A percentile compares a stretch with the other conserved stretches of the same genome.
Evolutionary conservation across 2,329 filamentous ascomycete species (phyloP).

Genomic region (Davidsoniella virescens): DNA sequence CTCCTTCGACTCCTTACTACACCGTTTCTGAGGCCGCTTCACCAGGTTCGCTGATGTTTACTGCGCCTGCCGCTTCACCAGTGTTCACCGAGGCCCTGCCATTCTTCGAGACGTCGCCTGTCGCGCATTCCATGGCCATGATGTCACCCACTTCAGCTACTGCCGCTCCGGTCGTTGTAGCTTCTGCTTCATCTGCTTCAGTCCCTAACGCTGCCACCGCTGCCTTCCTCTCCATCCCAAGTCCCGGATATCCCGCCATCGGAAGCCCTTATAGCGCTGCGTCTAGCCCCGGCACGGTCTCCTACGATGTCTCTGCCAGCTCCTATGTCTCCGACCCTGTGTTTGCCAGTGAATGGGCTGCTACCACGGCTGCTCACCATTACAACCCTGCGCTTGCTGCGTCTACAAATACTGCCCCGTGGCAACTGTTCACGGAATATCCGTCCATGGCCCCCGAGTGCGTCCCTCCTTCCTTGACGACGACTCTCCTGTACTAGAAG

Average conservation of each 20-base stretch:
- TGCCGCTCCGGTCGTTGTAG: constrained; percentile 1
- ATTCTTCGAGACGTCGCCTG: constrained; percentile 2
- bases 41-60: constrained; percentile 5
- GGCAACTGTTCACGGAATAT: constrained; percentile 6
- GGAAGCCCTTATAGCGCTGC: constrained; percentile 9
- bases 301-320: constrained; percentile 2
- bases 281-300: constrained; percentile 8
- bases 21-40: constrained; percentile 5
- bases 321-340: constrained; percentile 7
- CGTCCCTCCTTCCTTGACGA: constrained; percentile 11
- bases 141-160: constrained; percentile 8
- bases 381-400: background rate
- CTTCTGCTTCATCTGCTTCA: constrained; percentile 1
- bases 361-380: background rate
- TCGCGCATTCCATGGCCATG: constrained; percentile 4
- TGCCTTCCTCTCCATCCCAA: constrained; percentile 6
- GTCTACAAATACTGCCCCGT: background rate
- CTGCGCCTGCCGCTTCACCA: background rate
- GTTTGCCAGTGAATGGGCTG: constrained; percentile 1
- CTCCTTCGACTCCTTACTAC: constrained; percentile 8
- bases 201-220: constrained; percentile 1
- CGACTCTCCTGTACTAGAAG: constrained; percentile 8
- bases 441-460: constrained; percentile 11
- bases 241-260: constrained; percentile 6
- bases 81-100: constrained; percentile 1